Evolutionary conservation across 441 rosid genomes (phyloP).

Genomic region (Bruguiera hainesii): DNA sequence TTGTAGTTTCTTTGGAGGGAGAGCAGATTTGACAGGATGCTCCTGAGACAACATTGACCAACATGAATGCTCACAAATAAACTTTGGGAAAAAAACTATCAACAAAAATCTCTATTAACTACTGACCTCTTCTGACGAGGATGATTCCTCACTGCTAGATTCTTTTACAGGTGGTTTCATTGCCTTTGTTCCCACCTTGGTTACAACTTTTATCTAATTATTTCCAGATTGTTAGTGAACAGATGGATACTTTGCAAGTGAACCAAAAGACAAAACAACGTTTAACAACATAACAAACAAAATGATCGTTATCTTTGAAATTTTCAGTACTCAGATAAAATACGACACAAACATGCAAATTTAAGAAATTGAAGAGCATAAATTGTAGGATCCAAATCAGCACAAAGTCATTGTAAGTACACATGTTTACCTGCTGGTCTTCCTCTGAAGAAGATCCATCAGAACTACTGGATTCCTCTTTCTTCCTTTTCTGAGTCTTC

Average conservation of each 20-base stretch:
- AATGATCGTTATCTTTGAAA: too few relatives aligned
- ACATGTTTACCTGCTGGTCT: conserved; percentile 35
- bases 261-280: background rate
- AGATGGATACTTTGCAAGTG: background rate
- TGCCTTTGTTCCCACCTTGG: conserved; percentile 29
- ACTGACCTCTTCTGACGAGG: conserved; percentile 18
- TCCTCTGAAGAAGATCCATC: conserved; percentile 61
- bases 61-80: background rate
- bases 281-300: background rate
- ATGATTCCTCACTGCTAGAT: conserved; percentile 53
- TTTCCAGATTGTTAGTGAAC: background rate
- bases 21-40: background rate
- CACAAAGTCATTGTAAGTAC: background rate
- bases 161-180: conserved; percentile 32
- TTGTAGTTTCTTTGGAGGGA: conserved; percentile 14
- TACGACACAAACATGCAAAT: background rate
- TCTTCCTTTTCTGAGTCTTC: conserved; percentile 48
- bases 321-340: background rate
- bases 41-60: conserved; percentile 5
- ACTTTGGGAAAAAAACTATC: background rate
- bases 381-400: background rate
- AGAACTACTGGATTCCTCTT: conserved; percentile 51
- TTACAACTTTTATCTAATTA: conserved; percentile 26
- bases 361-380: background rate
- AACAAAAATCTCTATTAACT: background rate